These are phyloP conservation scores for Wallacemonas sp. DNA, from an alignment of 208 protist genomes.

Conservation along the genomic window DNA sequence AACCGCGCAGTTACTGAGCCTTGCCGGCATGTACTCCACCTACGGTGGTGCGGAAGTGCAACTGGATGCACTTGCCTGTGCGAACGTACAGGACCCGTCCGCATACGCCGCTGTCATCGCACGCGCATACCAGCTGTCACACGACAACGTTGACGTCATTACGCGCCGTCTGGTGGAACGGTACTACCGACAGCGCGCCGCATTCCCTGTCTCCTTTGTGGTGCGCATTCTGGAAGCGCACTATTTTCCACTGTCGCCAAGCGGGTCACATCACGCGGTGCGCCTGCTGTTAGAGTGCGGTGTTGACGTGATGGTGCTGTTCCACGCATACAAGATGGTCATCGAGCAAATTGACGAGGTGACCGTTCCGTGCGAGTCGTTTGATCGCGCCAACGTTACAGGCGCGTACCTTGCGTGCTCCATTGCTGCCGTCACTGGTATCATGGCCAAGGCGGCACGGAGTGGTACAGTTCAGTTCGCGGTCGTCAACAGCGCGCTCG, in stretches of 20 bases:
- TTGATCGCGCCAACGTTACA: constrained; percentile 27
- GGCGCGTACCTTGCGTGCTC: constrained; percentile 57
- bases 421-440: constrained; percentile 46
- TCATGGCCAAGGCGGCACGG: constrained; percentile 36
- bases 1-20: constrained; percentile 47
- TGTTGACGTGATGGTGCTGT: constrained; percentile 69
- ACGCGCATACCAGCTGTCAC: constrained; percentile 45
- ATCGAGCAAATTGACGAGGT: constrained; percentile 48
- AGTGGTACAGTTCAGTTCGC: constrained; percentile 33
- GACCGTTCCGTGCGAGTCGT: constrained; percentile 27
- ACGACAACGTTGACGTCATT: constrained; percentile 44
- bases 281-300: constrained; percentile 58
- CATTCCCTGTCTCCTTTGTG: constrained; percentile 69
- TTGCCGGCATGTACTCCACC: constrained; percentile 73
- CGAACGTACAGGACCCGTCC: constrained; percentile 54
- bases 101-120: constrained; percentile 63
- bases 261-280: constrained; percentile 47
- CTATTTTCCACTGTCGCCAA: constrained; percentile 31
- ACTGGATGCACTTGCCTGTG: constrained; percentile 62
- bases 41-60: constrained; percentile 87
- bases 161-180: constrained; percentile 58
- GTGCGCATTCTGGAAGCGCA: constrained; percentile 65
- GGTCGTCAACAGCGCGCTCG: constrained; percentile 35
- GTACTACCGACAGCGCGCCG: constrained; percentile 39
- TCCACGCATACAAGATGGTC: constrained; percentile 57